Base-by-base conservation (phyloP, 768 basidiomycete species). In the Hygrophoropsis aurantiaca region DNA sequence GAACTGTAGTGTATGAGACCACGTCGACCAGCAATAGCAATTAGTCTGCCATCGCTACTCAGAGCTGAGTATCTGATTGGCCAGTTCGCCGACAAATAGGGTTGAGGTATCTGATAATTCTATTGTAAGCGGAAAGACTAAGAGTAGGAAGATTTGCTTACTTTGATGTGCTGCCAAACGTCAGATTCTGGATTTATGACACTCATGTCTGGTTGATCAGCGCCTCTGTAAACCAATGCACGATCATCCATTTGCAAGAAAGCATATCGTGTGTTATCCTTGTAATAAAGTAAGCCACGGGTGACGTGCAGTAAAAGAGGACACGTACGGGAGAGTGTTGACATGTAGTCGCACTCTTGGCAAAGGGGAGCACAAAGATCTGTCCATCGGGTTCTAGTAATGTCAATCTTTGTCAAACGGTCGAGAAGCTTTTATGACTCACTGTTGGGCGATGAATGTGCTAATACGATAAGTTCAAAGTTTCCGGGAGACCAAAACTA, bases 91-190 rank as follows among this genome's bases (percentile, higher is more conserved):
- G 90, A 79, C 35, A 97, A 70, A 66, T 98, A 99, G n/a, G 72
- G 70, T 58, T 87, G 81, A 1, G 97, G 97, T 16, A 97, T 82
- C 93, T 97, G 56, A 52, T 40, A 45, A n/a, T 38, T 34, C 44
- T 23, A 55, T 15, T 21, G 42, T 39, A 36, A 11, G 42, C 35
- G 16, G 26, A 23, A 38, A 41, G 2, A 19, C 27, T 39, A n/a
- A 27, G 19, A 6, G 5, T 36, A 11, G 40, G 10, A 42, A 18
- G 13, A n/a, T n/a, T 15, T 16, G 56, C 55, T 42, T 53, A 80
- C 92, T 80, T 94, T 95, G 65, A 97, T 87, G 68, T 90, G 88
- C 57, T 98, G 93, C 94, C 95, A 98, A 15, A 97, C 94, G 58
- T 97, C 94, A 3, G 91, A 91, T 63, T 95, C 94, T 13, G 94